Base-by-base conservation (phyloP, 768 basidiomycete species). In the Clitopilus passeckerianus region DNA sequence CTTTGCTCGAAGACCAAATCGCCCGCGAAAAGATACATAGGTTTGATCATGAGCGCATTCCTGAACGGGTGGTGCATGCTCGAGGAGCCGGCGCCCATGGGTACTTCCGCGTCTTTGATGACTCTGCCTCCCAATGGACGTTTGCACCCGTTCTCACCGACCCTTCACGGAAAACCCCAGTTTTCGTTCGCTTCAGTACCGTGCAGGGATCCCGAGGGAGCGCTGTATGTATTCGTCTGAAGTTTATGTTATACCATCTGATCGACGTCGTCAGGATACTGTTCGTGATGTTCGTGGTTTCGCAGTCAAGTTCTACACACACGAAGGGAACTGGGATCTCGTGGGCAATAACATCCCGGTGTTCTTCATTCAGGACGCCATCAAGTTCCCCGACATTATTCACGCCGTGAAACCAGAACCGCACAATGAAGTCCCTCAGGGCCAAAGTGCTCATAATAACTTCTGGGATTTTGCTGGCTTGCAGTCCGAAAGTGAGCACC, bases 201-300 rank as follows among this genome's bases (percentile, higher is more conserved):
- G 94, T 95, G 0, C 85, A 87, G 61, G 92, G 93, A 0, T 82
- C 87, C 0, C 78, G 83, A 57, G 94, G 92, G n/a, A 89, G 86
- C 61, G 89, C 93, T 1, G 93, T 93, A 65, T 63, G 83, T 73
- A 14, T 20, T 24, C 53, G 33, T 18, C 8, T 20, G 8, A n/a
- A 24, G 2, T 43, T 14, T 12, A 43, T 35, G 5, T 14, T 35
- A 30, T 1, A 60, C 23, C 34, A 15, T 12, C 5, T 54, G 43
- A 58, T 33, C n/a, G 5, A 5, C 54, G 22, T 15, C 53, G 58
- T 18, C 54, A 86, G 81, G 85, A 88, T 62, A 88, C 86, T 22
- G 89, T 90, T 46, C 84, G 93, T 41, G 93, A 95, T 66, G 91
- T 93, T 22, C 84, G 93, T 61, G 93, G 93, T 0, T 95, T 95